Percentiles rank a stretch among this genome's conserved stretches.
Evolutionary conservation across 192 early-diverging fungal species (phyloP).

Genomic region (Lobulomyces angularis): DNA sequence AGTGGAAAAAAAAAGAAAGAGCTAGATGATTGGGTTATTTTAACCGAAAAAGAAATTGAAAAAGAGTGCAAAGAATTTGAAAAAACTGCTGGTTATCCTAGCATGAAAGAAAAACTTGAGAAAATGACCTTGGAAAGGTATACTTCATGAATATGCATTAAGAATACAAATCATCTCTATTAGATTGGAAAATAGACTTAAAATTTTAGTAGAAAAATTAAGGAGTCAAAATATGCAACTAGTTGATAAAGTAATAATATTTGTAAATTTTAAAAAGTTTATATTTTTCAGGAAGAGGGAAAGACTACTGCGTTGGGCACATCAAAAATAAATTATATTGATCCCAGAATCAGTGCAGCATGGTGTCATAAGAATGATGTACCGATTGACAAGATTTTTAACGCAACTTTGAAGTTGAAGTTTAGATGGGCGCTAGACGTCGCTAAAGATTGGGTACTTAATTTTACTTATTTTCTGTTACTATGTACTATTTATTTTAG

Average conservation of each 20-base stretch:
- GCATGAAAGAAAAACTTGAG: not conserved
- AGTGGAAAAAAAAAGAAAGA: conserved; percentile 33
- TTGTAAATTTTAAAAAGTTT: not conserved
- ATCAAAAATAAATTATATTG: conserved; percentile 97
- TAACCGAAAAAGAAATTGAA: conserved; percentile 27
- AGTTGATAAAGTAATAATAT: conserved; percentile 61
- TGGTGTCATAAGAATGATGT: conserved; percentile 87
- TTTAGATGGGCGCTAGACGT: conserved; percentile 89
- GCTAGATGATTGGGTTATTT: conserved; percentile 31
- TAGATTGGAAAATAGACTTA: conserved; percentile 56
- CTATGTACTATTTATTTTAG: too few relatives aligned
- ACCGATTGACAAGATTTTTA: conserved; percentile 86
- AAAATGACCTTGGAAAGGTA: too few relatives aligned
- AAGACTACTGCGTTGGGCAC: conserved; percentile 91
- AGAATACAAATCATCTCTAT: too few relatives aligned
- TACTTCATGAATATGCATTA: conserved; percentile 24
- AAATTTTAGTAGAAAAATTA: conserved; percentile 60
- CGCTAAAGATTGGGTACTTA: conserved; percentile 51
- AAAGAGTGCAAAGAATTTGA: conserved; percentile 23
- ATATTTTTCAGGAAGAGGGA: conserved; percentile 65
- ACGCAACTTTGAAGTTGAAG: conserved; percentile 79
- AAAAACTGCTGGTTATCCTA: conserved; percentile 11
- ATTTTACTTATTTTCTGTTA: not conserved
- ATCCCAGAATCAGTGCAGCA: conserved; percentile 86
- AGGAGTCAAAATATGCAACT: conserved; percentile 55